Percentiles rank a stretch among this genome's conserved stretches.
Conservation (phyloP, 331 rosid genomes). For the Quercus phellos region DNA sequence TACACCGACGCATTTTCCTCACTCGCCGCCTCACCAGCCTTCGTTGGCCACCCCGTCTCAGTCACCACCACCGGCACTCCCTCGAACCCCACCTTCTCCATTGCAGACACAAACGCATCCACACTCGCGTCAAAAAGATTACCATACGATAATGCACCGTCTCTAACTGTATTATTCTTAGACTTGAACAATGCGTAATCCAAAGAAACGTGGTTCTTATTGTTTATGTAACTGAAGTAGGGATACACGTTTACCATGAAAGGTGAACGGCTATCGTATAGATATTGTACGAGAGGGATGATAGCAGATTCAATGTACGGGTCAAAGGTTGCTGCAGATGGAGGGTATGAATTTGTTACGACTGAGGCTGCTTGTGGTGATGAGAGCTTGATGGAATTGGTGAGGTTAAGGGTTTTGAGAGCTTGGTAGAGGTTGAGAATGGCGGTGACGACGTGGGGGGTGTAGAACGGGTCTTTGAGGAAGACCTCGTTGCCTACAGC, state of each 20-base stretch:
- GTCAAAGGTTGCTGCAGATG: slow-evolving; percentile 17
- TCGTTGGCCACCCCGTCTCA: slow-evolving; percentile 32
- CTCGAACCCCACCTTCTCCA: slow-evolving; percentile 29
- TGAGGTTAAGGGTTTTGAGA: slow-evolving; percentile 21
- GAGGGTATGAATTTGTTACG: slow-evolving; percentile 20
- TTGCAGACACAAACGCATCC: slow-evolving; percentile 29
- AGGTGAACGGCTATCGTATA: slow-evolving; percentile 13
- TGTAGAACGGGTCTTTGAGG: slow-evolving; percentile 24
- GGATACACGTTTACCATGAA: slow-evolving; percentile 35
- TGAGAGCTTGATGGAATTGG: slow-evolving; percentile 17
- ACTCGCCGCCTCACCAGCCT: slow-evolving; percentile 14
- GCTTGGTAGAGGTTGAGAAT: slow-evolving; percentile 26
- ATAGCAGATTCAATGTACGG: not conserved
- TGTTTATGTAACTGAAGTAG: slow-evolving; percentile 21
- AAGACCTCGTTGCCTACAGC: slow-evolving; percentile 31
- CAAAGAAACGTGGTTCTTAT: not conserved
- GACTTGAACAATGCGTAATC: slow-evolving; percentile 17
- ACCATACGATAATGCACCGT: not conserved
- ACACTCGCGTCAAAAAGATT: slow-evolving; percentile 26
- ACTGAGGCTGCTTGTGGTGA: slow-evolving; percentile 24
- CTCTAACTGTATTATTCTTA: not conserved
- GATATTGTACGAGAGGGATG: slow-evolving; percentile 20
- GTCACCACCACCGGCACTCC: slow-evolving; percentile 24
- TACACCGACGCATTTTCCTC: slow-evolving; percentile 18
- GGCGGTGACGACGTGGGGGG: slow-evolving; percentile 21